Conservation (phyloP, 345 rosid species). For the Nephelium lappaceum region DNA sequence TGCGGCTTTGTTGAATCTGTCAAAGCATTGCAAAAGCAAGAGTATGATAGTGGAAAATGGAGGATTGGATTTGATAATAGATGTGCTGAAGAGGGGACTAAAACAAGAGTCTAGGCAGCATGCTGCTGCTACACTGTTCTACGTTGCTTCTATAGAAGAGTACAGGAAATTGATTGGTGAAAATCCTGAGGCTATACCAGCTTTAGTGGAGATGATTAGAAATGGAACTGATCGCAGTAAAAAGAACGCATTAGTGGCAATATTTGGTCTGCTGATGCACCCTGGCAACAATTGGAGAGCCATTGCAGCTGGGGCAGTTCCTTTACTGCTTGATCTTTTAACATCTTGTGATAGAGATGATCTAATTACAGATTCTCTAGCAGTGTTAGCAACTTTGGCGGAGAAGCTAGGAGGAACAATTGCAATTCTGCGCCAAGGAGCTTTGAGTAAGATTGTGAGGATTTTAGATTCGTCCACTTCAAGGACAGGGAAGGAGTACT, state of each 20-base stretch:
- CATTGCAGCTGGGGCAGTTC: slow-evolving; percentile 57
- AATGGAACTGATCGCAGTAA: slow-evolving; percentile 45
- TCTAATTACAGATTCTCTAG: slow-evolving; percentile 59
- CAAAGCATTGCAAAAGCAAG: slow-evolving; percentile 63
- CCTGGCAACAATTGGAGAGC: slow-evolving; percentile 56
- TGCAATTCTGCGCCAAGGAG: slow-evolving; percentile 51
- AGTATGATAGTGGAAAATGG: slow-evolving; percentile 48
- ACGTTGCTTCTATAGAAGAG: slow-evolving; percentile 64
- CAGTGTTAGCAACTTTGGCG: slow-evolving; percentile 66
- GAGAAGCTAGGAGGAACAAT: slow-evolving; percentile 62
- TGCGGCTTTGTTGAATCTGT: slow-evolving; percentile 68
- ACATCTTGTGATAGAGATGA: slow-evolving; percentile 52
- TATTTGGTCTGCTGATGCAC: slow-evolving; percentile 61
- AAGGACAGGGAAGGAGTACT: slow-evolving; percentile 56
- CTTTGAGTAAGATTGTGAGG: slow-evolving; percentile 44
- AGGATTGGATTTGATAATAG: slow-evolving; percentile 50
- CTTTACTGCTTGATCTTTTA: slow-evolving; percentile 53
- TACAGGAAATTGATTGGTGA: slow-evolving; percentile 68
- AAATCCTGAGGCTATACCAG: slow-evolving; percentile 52
- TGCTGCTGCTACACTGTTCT: slow-evolving; percentile 71
- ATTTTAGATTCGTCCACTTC: slow-evolving; percentile 51
- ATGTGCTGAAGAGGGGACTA: slow-evolving; percentile 50
- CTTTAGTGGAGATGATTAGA: slow-evolving; percentile 55
- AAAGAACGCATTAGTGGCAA: slow-evolving; percentile 73
- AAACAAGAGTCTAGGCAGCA: slow-evolving; percentile 64